Evolutionary conservation across 2,329 filamentous ascomycete genomes (phyloP).

Genomic region (Cordyceps javanica): DNA sequence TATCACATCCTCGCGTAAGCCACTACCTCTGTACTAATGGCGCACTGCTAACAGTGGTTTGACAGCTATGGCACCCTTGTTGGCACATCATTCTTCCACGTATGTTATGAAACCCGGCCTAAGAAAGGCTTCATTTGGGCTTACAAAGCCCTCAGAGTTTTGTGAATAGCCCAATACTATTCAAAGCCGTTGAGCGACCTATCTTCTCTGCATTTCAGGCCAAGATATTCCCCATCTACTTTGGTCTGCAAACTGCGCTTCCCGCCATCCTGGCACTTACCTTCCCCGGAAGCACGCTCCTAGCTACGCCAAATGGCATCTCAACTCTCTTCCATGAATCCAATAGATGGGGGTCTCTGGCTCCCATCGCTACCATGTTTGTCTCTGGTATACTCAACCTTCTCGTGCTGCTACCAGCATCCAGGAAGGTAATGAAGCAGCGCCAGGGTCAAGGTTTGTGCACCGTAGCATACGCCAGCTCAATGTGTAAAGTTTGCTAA

Average conservation of each 20-base stretch:
- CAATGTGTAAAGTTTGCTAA: neutral
- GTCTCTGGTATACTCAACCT: slow-evolving; percentile 67
- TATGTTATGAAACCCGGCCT: slow-evolving; percentile 25
- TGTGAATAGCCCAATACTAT: slow-evolving; percentile 66
- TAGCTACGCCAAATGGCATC: slow-evolving; percentile 42
- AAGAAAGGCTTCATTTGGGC: slow-evolving; percentile 8
- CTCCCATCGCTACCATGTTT: slow-evolving; percentile 65
- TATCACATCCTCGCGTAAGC: slow-evolving; percentile 71
- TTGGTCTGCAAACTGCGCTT: slow-evolving; percentile 71
- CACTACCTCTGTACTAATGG: neutral
- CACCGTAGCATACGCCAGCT: slow-evolving; percentile 4
- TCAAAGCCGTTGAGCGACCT: slow-evolving; percentile 67
- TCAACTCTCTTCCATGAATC: slow-evolving; percentile 51
- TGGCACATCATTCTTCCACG: slow-evolving; percentile 82
- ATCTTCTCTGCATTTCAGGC: slow-evolving; percentile 78
- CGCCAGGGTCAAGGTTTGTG: slow-evolving; percentile 70
- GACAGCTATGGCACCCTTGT: slow-evolving; percentile 79
- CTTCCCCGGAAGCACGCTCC: slow-evolving; percentile 59
- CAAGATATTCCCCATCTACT: slow-evolving; percentile 82
- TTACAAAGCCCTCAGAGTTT: slow-evolving; percentile 55
- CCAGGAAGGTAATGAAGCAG: slow-evolving; percentile 66
- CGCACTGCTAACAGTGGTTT: slow-evolving; percentile 20
- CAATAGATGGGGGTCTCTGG: slow-evolving; percentile 58
- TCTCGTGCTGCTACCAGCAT: slow-evolving; percentile 65
- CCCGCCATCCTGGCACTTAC: slow-evolving; percentile 72